These are phyloP conservation scores for Aspergillus terreus DNA, from an alignment of 2,329 filamentous ascomycete species.

Conservation along the genomic window DNA sequence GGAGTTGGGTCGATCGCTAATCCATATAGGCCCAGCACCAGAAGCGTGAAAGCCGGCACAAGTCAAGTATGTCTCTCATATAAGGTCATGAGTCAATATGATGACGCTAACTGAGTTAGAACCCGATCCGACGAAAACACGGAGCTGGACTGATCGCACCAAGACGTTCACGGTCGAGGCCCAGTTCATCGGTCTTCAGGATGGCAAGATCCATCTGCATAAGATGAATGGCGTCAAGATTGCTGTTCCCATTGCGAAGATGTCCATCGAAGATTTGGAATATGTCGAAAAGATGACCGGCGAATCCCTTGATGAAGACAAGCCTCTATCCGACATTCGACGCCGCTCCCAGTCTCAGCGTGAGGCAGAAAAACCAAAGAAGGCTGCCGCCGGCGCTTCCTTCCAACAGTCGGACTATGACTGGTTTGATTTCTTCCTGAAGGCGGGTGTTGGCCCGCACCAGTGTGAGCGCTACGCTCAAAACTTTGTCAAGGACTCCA, in stretches of 20 bases:
- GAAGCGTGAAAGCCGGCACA: conserved; percentile 66
- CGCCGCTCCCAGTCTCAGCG: conserved; percentile 31
- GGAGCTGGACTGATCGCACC: conserved; percentile 91
- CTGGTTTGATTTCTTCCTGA: conserved; percentile 98
- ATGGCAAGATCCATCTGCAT: conserved; percentile 96
- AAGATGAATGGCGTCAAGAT: conserved; percentile 99
- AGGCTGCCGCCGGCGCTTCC: conserved; percentile 30
- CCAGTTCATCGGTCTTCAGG: conserved; percentile 89
- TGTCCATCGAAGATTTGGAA: conserved; percentile 92
- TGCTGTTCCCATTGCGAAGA: conserved; percentile 89
- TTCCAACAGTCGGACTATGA: conserved; percentile 66
- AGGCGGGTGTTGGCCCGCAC: conserved; percentile 85
- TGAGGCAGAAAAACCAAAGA: conserved; percentile 26
- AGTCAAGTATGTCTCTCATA: conserved; percentile 62
- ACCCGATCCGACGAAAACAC: conserved; percentile 76
- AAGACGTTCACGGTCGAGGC: conserved; percentile 97
- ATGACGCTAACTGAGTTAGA: conserved; percentile 47
- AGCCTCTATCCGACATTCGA: conserved; percentile 80
- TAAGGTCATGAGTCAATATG: neutral
- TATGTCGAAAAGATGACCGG: conserved; percentile 89
- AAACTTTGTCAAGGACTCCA: conserved; percentile 84
- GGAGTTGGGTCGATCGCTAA: neutral
- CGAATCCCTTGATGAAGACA: conserved; percentile 84
- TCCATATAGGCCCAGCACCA: conserved; percentile 59
- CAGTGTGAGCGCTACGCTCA: conserved; percentile 92